Evolutionary conservation across 2,329 filamentous ascomycete species (phyloP), one percentile per base, ranked within the genome.

Genomic region (Sporothrix pseudoabietina): DNA sequence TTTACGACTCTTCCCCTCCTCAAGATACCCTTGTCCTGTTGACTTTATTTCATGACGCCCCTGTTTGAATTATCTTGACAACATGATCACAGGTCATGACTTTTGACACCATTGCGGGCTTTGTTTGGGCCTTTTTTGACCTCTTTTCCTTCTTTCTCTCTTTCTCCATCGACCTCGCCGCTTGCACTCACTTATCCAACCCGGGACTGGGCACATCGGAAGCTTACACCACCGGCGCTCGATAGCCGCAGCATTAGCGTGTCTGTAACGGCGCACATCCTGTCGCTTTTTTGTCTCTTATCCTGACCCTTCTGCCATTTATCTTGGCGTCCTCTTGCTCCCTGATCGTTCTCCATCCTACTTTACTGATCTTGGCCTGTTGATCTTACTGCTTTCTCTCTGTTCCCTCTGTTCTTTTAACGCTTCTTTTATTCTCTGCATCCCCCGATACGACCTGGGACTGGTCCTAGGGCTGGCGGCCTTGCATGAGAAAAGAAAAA

Each of bases 171-270:
- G 55, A 35, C 55, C 6, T 35, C 55, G 14, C 55, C 30, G 9
- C 2, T n/a, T 44, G 14, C 14, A 22, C 35, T 22, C 35, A 65
- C 35, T 16, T 26, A 41, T 65, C 39, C 35, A 16, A 44, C 59
- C 19, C 59, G 9, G n/a, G 35, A 44, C 32, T 47, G 71, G 63
- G 32, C 30, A 71, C 41, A 49, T 71, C 70, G 66, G 57, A 72
- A 59, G 71, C 71, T 72, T 63, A 63, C 71, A 55, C 71, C n/a
- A 54, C 35, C 22, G 49, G 69, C 30, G 44, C 8, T 39, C 41
- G 44, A 59, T 54, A 72, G 57, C 70, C 72, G 72, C 72, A 71
- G 65, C 57, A 61, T 73, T 73, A 75, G 74, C 68, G 72, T 54
- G 35, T 52, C 30, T 26, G 12, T 44, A 66, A 22, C 71, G 57